Evolutionary conservation across 768 basidiomycete genomes (phyloP).

Genomic region (Mycena albidolilacea): DNA sequence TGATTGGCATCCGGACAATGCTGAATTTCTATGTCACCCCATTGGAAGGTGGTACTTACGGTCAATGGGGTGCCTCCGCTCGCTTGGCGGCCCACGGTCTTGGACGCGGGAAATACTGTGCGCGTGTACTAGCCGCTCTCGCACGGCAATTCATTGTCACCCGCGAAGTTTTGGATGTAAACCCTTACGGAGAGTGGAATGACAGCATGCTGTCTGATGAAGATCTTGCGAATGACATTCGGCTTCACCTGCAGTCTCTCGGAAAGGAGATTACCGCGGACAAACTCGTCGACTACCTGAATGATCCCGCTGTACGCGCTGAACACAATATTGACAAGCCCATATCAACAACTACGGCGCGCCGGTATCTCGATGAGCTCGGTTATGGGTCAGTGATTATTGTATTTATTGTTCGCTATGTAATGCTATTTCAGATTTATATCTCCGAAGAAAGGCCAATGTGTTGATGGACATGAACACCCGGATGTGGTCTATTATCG

Average conservation of each 20-base stretch:
- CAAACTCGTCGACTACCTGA: slow-evolving; percentile 14
- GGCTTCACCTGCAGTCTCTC: slow-evolving; percentile 24
- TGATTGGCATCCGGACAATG: slow-evolving; percentile 27
- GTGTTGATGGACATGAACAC: slow-evolving; percentile 38
- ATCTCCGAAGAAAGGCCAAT: slow-evolving; percentile 40
- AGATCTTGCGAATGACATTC: slow-evolving; percentile 22
- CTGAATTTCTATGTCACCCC: slow-evolving; percentile 24
- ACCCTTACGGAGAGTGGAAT: slow-evolving; percentile 36
- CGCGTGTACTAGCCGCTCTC: slow-evolving; percentile 9
- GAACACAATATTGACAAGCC: slow-evolving; percentile 26
- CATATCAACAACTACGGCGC: slow-evolving; percentile 7
- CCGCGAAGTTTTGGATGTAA: slow-evolving; percentile 20
- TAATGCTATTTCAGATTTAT: slow-evolving; percentile 11
- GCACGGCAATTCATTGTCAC: slow-evolving; percentile 16
- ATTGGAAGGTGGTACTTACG: slow-evolving; percentile 7
- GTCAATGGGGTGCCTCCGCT: slow-evolving; percentile 28
- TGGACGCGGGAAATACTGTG: slow-evolving; percentile 17
- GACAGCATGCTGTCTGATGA: slow-evolving; percentile 31
- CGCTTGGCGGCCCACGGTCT: slow-evolving; percentile 15
- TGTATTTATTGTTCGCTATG: background rate
- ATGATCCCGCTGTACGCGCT: slow-evolving; percentile 5
- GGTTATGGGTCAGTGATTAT: slow-evolving; percentile 20
- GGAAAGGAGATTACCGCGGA: slow-evolving; percentile 33
- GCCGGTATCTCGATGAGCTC: slow-evolving; percentile 28
- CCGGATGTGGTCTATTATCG: slow-evolving; percentile 38